Evolutionary conservation across 768 basidiomycete species (phyloP), one percentile per base, ranked within the genome.

Genomic region (Tephrocybe sp.): DNA sequence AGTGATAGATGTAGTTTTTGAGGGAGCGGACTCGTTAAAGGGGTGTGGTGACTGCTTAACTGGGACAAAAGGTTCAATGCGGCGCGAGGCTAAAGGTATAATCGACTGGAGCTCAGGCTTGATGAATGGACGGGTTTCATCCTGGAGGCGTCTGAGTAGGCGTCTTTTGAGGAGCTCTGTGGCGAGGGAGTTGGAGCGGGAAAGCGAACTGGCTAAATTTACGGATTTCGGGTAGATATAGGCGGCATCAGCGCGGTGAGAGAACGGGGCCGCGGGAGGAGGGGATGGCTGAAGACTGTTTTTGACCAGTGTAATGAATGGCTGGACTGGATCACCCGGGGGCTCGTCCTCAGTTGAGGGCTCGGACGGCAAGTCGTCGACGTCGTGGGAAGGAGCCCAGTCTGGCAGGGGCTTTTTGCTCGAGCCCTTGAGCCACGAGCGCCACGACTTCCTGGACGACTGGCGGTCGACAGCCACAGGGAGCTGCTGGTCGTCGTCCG

Each of bases 221-320:
- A 68, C 76, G n/a, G 84, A 86, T 32, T 79, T 78, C 51, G 84
- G 84, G 62, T 78, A 86, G 33, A 54, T 20, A 23, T 71, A 57
- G 30, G 72, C 68, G 37, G 62, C 48, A 48, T 64, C 65, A 45
- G 71, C 54, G 21, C 62, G 58, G 45, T 73, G 72, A 45, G 75
- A 61, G 58, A 86, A 74, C 15, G 86, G 86, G 5, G 82, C 71
- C 3, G 75, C 71, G 3, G 75, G 69, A 1, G 74, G 67, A 37
- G 65, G 62, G 21, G 70, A 63, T 41, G 68, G 68, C 20, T 65
- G 54, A 43, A 85, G 73, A 50, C 72, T 73, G 65, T 78, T 83
- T 57, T 67, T 65, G 53, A 79, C 77, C 55, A 79, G 61, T 20
- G 65, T 63, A 24, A 65, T 67, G 48, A 81, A 65, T 15, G 37